Percentiles rank a stretch among this genome's conserved stretches.
phyloP scores from a whole-genome alignment of 345 rosid genomes.

The Camelina sativa region DNA sequence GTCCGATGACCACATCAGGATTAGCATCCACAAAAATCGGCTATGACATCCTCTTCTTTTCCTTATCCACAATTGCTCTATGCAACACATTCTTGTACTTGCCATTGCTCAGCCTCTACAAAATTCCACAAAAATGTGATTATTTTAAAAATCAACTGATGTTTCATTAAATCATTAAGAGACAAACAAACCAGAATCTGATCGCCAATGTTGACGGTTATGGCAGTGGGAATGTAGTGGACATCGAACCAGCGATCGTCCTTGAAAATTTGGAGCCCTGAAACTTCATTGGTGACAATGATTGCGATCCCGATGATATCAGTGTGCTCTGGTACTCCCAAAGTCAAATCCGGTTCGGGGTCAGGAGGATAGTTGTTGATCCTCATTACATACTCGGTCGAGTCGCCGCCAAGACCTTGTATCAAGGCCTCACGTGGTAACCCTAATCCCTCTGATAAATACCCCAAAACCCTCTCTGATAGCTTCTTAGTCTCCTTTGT shows the following conservation, averaged over 20 bases:
- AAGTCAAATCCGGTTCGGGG: conserved; percentile 62
- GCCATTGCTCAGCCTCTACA: conserved; percentile 74
- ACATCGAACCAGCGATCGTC: conserved; percentile 68
- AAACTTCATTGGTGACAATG: conserved; percentile 73
- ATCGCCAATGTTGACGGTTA: conserved; percentile 71
- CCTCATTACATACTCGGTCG: conserved; percentile 56
- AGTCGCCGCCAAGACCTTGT: conserved; percentile 60
- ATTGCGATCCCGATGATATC: conserved; percentile 64
- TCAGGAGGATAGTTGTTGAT: conserved; percentile 79
- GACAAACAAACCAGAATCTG: conserved; percentile 57
- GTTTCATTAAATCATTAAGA: not conserved
- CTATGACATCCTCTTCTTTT: conserved; percentile 82
- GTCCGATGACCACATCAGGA: conserved; percentile 54
- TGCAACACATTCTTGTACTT: conserved; percentile 64
- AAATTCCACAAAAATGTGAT: not conserved
- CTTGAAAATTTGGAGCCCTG: conserved; percentile 72
- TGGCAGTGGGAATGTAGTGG: conserved; percentile 61
- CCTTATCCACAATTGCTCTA: conserved; percentile 60
- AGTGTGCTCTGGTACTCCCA: conserved; percentile 71
- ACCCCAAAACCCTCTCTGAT: conserved; percentile 53
- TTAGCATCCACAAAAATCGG: conserved; percentile 83
- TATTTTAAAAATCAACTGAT: not conserved
- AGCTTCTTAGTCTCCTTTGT: conserved; percentile 46
- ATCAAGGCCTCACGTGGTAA: conserved; percentile 50
- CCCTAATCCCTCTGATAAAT: conserved; percentile 66